phyloP scores from a whole-genome alignment of 805 yeast species.

The Middelhovenomyces tepae region DNA sequence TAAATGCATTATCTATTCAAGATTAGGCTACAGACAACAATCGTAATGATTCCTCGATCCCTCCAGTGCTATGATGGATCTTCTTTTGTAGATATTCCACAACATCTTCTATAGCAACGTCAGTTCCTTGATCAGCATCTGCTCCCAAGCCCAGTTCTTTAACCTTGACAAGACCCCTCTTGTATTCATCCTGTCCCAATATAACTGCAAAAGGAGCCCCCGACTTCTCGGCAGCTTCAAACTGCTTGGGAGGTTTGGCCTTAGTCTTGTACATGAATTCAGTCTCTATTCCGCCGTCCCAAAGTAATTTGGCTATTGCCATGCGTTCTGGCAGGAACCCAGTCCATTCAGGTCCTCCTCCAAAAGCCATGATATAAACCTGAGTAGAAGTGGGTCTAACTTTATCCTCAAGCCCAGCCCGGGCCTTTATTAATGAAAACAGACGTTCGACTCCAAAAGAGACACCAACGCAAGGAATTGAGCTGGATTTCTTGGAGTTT shows the following conservation, averaged over 20 bases:
- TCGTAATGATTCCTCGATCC: constrained; percentile 1
- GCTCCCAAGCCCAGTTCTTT: constrained; percentile 87
- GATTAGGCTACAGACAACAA: no score
- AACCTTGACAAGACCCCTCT: constrained; percentile 72
- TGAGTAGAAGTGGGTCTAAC: constrained; percentile 84
- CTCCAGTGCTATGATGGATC: constrained; percentile 26
- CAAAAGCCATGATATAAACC: constrained; percentile 94
- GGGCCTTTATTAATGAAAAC: constrained; percentile 78
- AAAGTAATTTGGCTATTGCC: constrained; percentile 69
- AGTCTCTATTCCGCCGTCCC: constrained; percentile 83
- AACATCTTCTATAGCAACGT: constrained; percentile 54
- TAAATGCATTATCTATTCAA: no score
- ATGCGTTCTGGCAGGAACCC: constrained; percentile 91
- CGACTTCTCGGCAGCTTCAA: constrained; percentile 92
- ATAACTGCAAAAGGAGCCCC: constrained; percentile 90
- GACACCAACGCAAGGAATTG: constrained; percentile 94
- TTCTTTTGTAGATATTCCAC: constrained; percentile 44
- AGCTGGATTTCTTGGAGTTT: constrained; percentile 62
- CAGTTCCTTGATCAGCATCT: constrained; percentile 77
- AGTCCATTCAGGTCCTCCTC: constrained; percentile 95
- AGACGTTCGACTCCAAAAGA: constrained; percentile 96
- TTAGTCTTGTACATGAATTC: constrained; percentile 90
- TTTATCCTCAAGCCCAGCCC: constrained; percentile 52
- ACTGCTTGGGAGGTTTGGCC: constrained; percentile 92
- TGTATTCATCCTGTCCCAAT: constrained; percentile 88